Evolutionary conservation across 176 grass and related monocot genomes (phyloP), one percentile per base, ranked within the genome.

Genomic region (Zoysia japonica): DNA sequence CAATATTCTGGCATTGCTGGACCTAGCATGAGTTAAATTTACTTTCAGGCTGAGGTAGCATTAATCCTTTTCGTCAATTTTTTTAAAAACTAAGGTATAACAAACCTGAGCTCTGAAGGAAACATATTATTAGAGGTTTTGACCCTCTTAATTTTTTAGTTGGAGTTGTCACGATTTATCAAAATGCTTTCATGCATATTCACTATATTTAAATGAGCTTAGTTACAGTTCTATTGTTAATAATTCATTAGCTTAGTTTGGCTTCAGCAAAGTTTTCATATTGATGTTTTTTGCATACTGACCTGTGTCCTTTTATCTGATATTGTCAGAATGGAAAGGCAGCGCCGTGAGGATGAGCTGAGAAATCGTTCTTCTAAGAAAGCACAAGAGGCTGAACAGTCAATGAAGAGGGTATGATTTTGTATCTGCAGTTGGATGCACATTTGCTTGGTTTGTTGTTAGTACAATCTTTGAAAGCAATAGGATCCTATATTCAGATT

Each of bases 341-440:
- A 93, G 55, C 89, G 84, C 51, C 84, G 84, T 36, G 94, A 97
- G 85, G 94, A 97, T 47, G 94, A 97, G 68, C 20, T 97, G 19
- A 97, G 76, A 81, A 78, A 83, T 55, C 86, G 89, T 59, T 87
- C 93, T 67, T 93, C 94, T 47, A 97, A 97, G 79, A 97, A 97
- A 66, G 72, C 78, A 61, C 91, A 97, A 41, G 94, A 97, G 20
- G 78, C 94, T 78, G 91, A 97, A 51, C 88, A 90, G 65, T 52
- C 91, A 67, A 76, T 83, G 46, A 96, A 96, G 17, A 87, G 84
- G 81, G 94, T 96, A 80, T 51, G 67, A 16, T 71, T 16, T 16
- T 67, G 11, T 50, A 1, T 48, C 39, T 73, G 1, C 67, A 9
- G 66, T 76, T 35, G 10, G 50, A 51, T 84, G 35, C 74, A 10